A percentile compares a stretch with the other conserved stretches of the same genome.
phyloP scores from a whole-genome alignment of 345 rosid genomes.

The Sonneratia alba region DNA sequence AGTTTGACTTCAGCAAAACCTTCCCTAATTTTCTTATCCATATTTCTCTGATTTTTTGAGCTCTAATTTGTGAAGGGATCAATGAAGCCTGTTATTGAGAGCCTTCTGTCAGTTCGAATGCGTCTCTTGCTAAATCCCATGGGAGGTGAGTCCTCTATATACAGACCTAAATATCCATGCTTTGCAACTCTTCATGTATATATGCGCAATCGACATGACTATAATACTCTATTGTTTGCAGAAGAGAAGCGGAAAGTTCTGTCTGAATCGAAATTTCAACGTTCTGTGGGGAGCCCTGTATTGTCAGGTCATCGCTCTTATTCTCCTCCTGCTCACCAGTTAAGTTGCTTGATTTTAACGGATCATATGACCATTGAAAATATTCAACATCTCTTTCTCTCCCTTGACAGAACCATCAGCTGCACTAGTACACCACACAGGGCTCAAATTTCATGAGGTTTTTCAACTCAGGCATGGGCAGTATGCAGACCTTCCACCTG shows the following conservation, averaged over 20 bases:
- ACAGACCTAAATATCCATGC: neutral
- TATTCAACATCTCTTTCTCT: conserved; percentile 3
- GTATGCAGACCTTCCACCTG: conserved; percentile 64
- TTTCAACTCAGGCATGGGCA: conserved; percentile 79
- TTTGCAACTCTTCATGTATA: neutral
- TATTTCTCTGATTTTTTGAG: conserved; percentile 4
- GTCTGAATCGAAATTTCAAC: conserved; percentile 43
- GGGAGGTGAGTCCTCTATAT: conserved; percentile 14
- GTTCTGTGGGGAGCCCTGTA: conserved; percentile 31
- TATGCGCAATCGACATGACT: conserved; percentile 9
- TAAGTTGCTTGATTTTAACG: too few relatives aligned
- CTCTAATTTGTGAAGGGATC: conserved; percentile 34
- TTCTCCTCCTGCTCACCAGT: neutral
- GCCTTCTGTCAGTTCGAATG: conserved; percentile 32
- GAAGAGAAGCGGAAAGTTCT: conserved; percentile 41
- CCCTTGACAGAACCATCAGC: conserved; percentile 41
- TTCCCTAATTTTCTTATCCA: neutral
- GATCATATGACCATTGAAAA: neutral
- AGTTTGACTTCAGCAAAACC: neutral
- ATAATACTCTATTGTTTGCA: conserved; percentile 22
- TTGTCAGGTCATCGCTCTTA: conserved; percentile 26
- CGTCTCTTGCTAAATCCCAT: conserved; percentile 14
- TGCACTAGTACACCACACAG: conserved; percentile 45
- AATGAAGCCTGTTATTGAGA: conserved; percentile 42
- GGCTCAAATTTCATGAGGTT: conserved; percentile 81